Evolutionary conservation across 1,139 yeast species (phyloP), one percentile per base, ranked within the genome.

Genomic region (Yamadazyma kanchanaburiensis): DNA sequence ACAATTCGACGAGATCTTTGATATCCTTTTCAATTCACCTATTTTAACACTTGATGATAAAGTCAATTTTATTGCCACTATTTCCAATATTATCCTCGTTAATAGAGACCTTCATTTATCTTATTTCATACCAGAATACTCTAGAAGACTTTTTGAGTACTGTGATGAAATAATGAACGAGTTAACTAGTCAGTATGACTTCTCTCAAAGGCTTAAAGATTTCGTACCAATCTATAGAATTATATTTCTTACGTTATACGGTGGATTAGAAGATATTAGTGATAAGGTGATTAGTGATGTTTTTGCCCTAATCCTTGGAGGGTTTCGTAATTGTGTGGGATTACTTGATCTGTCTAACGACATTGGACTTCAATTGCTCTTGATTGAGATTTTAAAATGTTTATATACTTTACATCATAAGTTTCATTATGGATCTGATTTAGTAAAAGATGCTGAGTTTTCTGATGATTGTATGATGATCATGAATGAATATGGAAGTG

Each of bases 361-460:
- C 17, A 21, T 28, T 26, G 22, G 23, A 15, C 38, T 32, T 26
- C 35, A 46, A 21, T 35, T 47, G 39, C 42, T 44, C n/a, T 33
- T 50, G 26, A 45, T 43, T n/a, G 62, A 56, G 30, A 35, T 55
- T n/a, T 42, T 55, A 32, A 56, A 56, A 30, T 52, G 58, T 12
- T 38, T 56, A 16, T 53, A 51, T 25, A 52, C 58, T 9, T 40
- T 54, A 21, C 48, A 51, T 28, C 58, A 52, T 31, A 52, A 51
- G 28, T 46, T 47, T 27, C 34, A 40, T 17, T 30, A 31, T 31
- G 46, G 47, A 6, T 22, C 28, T 5, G 20, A 28, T 22, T 26
- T 38, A 15, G 35, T 43, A 4, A 32, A 38, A 22, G 38, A 41
- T 23, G 44, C 39, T 21, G 30, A 22, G 15, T 42, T 39, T 15